Percentiles rank a stretch among this genome's conserved stretches.
phyloP scores from a whole-genome alignment of 306 rosid genomes.

The barrel medic (Medicago truncatula) region MtrunA17r5.0-ANR NC_053043.1:23391001-23391500 shows the following conservation, averaged over 20 bases:
- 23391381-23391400: constrained; percentile 18
- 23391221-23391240: constrained; percentile 40
- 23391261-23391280: constrained; percentile 41
- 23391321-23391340: constrained; percentile 26
- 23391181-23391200: constrained; percentile 65
- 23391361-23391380: constrained; percentile 27
- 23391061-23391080: constrained; percentile 49
- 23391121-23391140: constrained; percentile 60
- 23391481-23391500: constrained; percentile 15
- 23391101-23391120: constrained; percentile 68
- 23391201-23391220: constrained; percentile 24
- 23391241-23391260: constrained; percentile 50
- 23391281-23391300: constrained; percentile 7
- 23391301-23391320: constrained; percentile 5
- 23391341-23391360: constrained; percentile 28
- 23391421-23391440: neutral
- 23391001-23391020: constrained; percentile 54
- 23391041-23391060: constrained; percentile 59
- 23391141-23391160: constrained; percentile 54
- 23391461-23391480: constrained; percentile 21
- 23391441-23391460: constrained; percentile 25
- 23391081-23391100: constrained; percentile 51
- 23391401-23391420: constrained; percentile 11
- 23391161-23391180: constrained; percentile 54
- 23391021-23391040: constrained; percentile 46